A percentile compares a stretch with the other conserved stretches of the same genome.
Evolutionary conservation across 192 early-diverging fungal genomes (phyloP).

Genomic region (Podochytrium sp.): DNA sequence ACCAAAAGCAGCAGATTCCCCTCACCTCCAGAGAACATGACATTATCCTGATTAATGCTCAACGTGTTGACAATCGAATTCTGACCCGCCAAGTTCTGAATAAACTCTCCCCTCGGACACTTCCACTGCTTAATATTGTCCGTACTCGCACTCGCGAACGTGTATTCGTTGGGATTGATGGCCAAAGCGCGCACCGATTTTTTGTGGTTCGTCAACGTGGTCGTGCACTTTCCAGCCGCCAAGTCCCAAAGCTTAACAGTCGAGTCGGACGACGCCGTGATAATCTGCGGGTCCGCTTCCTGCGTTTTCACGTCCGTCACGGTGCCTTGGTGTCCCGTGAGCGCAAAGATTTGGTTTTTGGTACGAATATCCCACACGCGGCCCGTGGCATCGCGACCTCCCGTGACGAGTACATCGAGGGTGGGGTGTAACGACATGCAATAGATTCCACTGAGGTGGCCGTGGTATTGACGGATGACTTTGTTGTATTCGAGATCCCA

Average conservation of each 20-base stretch:
- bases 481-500: conserved; percentile 99
- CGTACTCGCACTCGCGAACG: conserved; percentile 81
- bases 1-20: too few relatives aligned
- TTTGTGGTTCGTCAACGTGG: conserved; percentile 96
- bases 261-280: conserved; percentile 90
- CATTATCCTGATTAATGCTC: conserved; percentile 86
- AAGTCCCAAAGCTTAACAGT: conserved; percentile 97
- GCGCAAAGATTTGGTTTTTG: conserved; percentile 85
- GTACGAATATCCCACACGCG: conserved; percentile 99
- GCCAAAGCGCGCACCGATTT: conserved; percentile 93
- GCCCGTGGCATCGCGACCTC: conserved; percentile 91
- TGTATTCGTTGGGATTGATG: conserved; percentile 90
- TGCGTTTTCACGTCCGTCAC: conserved; percentile 89
- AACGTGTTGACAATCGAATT: conserved; percentile 90
- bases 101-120: conserved; percentile 91
- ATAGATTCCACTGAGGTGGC: conserved; percentile 95
- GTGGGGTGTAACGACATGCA: conserved; percentile 90
- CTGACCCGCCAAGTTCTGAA: conserved; percentile 90
- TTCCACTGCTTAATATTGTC: conserved; percentile 98
- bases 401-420: conserved; percentile 91
- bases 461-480: conserved; percentile 98
- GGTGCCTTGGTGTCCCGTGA: conserved; percentile 87
- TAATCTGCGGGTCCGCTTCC: conserved; percentile 95
- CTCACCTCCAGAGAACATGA: conserved; percentile 92
- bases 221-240: conserved; percentile 93